These are phyloP conservation scores for Kodamaea sp. DNA, from an alignment of 1,139 yeast genomes.

Conservation along the genomic window DNA sequence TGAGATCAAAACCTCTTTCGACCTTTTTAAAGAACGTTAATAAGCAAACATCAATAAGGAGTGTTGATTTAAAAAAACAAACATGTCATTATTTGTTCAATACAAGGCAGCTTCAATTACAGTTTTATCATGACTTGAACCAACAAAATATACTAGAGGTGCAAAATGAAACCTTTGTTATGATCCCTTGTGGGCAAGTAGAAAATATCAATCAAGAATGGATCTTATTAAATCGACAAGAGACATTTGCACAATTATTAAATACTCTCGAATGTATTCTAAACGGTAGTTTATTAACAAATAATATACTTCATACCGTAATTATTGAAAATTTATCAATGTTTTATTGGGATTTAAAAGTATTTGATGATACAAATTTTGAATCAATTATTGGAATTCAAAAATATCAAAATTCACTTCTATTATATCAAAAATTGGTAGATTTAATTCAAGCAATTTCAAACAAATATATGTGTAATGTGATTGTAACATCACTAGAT, in stretches of 20 bases:
- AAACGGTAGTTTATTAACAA: conserved; percentile 1
- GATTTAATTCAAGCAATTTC: conserved; percentile 14
- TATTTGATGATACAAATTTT: conserved; percentile 14
- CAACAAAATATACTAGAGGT: not conserved
- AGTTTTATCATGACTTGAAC: conserved; percentile 3
- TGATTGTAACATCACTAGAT: conserved; percentile 36
- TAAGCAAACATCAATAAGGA: no score
- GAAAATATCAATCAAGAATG: not conserved
- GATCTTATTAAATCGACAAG: not conserved
- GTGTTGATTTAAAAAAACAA: conserved; percentile 4
- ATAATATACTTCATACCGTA: conserved; percentile 16
- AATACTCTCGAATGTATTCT: conserved; percentile 1
- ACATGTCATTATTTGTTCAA: conserved; percentile 11
- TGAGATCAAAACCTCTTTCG: no score
- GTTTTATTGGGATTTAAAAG: conserved; percentile 32
- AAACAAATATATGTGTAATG: conserved; percentile 25
- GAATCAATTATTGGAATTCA: conserved; percentile 13
- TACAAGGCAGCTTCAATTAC: conserved; percentile 3
- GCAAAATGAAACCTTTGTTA: not conserved
- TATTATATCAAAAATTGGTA: conserved; percentile 18
- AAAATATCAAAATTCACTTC: conserved; percentile 6
- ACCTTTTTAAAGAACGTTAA: no score
- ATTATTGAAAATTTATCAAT: conserved; percentile 28
- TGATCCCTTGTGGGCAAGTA: conserved; percentile 8
- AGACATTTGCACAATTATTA: conserved; percentile 1